A percentile compares a stretch with the other conserved stretches of the same genome.
Conservation (phyloP, 768 basidiomycete genomes). For the Calocybe gangraenosa region DNA sequence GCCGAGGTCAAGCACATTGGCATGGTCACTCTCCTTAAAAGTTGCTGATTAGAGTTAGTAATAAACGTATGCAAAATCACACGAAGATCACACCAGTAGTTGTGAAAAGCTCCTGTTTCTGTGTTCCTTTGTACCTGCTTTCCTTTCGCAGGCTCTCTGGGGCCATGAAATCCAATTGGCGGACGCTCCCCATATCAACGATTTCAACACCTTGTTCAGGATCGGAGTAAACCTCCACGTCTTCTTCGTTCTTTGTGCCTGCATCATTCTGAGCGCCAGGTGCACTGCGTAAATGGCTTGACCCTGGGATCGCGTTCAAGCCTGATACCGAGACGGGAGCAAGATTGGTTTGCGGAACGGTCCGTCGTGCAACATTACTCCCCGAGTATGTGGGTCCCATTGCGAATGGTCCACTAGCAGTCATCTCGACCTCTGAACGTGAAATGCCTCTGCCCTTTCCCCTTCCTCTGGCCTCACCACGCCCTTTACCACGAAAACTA, state of each 20-base stretch:
- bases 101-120: conserved; percentile 31
- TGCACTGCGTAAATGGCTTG: too few species aligned
- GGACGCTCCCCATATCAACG: conserved; percentile 75
- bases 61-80: not conserved
- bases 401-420: conserved; percentile 82
- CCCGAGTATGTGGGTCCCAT: conserved; percentile 78
- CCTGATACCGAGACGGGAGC: conserved; percentile 42
- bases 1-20: conserved; percentile 64
- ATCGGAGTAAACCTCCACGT: conserved; percentile 77
- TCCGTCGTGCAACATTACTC: conserved; percentile 40
- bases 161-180: conserved; percentile 85
- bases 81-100: conserved; percentile 22
- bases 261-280: conserved; percentile 24
- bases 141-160: conserved; percentile 68
- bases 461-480: conserved; percentile 46
- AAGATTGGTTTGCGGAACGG: conserved; percentile 53
- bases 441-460: conserved; percentile 52
- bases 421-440: conserved; percentile 64
- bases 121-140: conserved; percentile 38
- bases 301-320: conserved; percentile 38
- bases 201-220: conserved; percentile 87
- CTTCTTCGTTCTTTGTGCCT: conserved; percentile 33
- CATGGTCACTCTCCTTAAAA: conserved; percentile 37
- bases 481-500: conserved; percentile 43
- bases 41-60: conserved; percentile 6